Base-by-base conservation (phyloP, 2,329 filamentous ascomycete genomes). In the Cordyceps sp. region DNA sequence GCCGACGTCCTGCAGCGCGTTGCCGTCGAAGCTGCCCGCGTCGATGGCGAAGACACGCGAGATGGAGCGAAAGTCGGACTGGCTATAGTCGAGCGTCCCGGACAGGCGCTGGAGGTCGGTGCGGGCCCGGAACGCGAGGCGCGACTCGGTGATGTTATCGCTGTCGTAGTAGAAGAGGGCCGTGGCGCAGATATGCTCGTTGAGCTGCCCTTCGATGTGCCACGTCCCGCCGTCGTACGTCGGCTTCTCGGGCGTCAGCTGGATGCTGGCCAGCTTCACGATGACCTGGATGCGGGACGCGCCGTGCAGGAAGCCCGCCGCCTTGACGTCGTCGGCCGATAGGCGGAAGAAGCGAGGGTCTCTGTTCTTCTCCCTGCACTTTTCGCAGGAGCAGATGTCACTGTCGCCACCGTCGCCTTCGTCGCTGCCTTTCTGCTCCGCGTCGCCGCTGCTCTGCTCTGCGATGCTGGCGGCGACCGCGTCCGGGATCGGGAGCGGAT, bases 131-230 rank as follows among this genome's bases (percentile, higher is more conserved):
- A 78, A 73, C 4, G 52, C 49, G 5, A 78, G 55, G 5, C 42
- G 43, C 29, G 57, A 60, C 2, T 64, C 55, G 0, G 64, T 65
- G 31, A 78, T 64, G 45, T 81, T 81, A 0, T 72, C 61, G 29
- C 47, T 53, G 36, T 74, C 66, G 40, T 70, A 70, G 46, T 74
- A 73, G 48, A 73, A 74, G 14, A 79, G 52, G 1, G 73, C 67
- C 0, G 71, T 73, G 0, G 71, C 71, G 39, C 62, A 64, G 24
- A 81, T 76, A 38, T 66, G 66, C 47, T 80, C 74, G 41, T 79
- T 78, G 7, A 61, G 39, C 37, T 55, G 53, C 14, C 69, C 67
- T 38, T 73, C 69, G 3, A 69, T 43, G 39, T 73, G 68, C 62
- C 68, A 73, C 2, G 50, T 52, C 1, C 68, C 68, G 13, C 64